A percentile compares a stretch with the other conserved stretches of the same genome.
Evolutionary conservation across 2,329 filamentous ascomycete species (phyloP).

Genomic region (Alternaria brassicicola): DNA sequence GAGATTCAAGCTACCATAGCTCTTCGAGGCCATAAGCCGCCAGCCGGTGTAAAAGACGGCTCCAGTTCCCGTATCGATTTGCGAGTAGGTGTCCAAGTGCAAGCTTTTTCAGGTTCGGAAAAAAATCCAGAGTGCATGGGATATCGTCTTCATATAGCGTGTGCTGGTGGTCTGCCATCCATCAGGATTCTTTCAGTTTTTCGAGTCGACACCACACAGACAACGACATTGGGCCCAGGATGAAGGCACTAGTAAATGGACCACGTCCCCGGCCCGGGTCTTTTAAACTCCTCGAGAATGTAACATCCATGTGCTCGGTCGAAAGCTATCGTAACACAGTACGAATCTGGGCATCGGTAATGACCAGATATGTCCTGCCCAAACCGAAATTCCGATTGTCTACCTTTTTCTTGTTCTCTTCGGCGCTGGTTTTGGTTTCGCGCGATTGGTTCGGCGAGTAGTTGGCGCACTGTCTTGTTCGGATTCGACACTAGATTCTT

Average conservation of each 20-base stretch:
- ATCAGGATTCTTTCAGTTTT: not conserved
- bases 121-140: not conserved
- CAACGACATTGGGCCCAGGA: not conserved
- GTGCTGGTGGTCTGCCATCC: not conserved
- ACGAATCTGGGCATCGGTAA: slow-evolving; percentile 5
- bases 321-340: not conserved
- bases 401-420: slow-evolving; percentile 41
- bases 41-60: not conserved
- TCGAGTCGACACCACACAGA: not conserved
- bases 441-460: slow-evolving; percentile 42
- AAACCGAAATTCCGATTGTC: not conserved
- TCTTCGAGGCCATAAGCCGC: not conserved
- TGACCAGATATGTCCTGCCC: not conserved
- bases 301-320: not conserved
- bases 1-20: not conserved
- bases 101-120: not conserved
- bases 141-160: not conserved
- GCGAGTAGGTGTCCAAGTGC: not conserved
- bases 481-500: slow-evolving; percentile 40
- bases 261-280: not conserved
- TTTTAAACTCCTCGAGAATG: not conserved
- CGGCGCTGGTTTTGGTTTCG: slow-evolving; percentile 31
- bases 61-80: not conserved
- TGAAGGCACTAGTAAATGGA: not conserved
- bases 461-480: slow-evolving; percentile 42